These are phyloP conservation scores for Bipolaris victoriae DNA, from an alignment of 2,329 filamentous ascomycete genomes.

Conservation along the genomic window DNA sequence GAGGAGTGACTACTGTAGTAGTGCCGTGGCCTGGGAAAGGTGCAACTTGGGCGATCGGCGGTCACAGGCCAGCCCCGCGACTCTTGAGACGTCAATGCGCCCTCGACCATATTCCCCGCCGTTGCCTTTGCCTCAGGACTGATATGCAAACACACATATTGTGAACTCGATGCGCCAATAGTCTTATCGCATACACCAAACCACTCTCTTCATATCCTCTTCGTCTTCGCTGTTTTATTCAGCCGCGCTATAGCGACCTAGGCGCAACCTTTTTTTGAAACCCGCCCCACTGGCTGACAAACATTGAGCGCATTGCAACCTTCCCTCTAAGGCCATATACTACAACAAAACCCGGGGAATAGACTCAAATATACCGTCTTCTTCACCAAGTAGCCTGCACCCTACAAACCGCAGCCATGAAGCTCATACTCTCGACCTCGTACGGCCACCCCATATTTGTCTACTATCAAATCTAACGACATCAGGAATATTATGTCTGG, in stretches of 20 bases:
- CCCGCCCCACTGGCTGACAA: conserved; percentile 30
- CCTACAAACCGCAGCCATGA: conserved; percentile 61
- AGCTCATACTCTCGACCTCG: conserved; percentile 86
- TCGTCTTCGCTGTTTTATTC: not conserved
- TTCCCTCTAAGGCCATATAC: not conserved
- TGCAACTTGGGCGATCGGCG: conserved; percentile 24
- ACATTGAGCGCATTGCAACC: conserved; percentile 12
- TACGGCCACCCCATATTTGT: conserved; percentile 55
- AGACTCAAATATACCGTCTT: not conserved
- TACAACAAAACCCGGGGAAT: not conserved
- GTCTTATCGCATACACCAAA: not conserved
- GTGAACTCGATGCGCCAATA: conserved; percentile 1
- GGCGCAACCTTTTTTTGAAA: conserved; percentile 8
- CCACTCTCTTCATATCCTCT: not conserved
- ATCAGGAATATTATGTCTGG: conserved; percentile 83
- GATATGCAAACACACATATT: not conserved
- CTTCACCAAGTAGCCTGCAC: not conserved
- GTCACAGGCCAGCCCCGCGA: conserved; percentile 30
- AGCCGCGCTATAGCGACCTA: not conserved
- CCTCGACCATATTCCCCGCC: conserved; percentile 15
- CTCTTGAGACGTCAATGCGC: conserved; percentile 32
- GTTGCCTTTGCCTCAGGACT: not conserved
- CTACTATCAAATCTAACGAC: conserved; percentile 56
- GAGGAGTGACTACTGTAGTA: conserved; percentile 9
- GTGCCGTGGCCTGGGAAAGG: conserved; percentile 9